phyloP scores from a whole-genome alignment of 306 rosid species.

The Neltuma alba region DNA sequence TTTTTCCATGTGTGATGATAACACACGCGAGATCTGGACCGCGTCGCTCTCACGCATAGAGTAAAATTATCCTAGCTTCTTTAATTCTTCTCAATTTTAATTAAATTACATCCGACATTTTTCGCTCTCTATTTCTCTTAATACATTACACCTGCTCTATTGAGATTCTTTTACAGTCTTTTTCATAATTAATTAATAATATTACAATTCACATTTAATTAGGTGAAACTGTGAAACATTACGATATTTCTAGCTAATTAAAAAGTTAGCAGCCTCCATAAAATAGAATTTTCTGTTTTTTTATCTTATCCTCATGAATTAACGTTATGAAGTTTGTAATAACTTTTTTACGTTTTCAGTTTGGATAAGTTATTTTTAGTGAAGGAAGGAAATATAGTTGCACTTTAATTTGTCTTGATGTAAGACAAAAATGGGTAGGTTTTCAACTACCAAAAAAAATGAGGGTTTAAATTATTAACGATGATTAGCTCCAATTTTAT shows the following conservation, averaged over 20 bases:
- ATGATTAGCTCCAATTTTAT: neutral
- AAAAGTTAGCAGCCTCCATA: neutral
- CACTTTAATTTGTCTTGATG: neutral
- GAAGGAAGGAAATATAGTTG: neutral
- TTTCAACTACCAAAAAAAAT: neutral
- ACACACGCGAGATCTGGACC: slow-evolving; percentile 9
- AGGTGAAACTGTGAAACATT: neutral
- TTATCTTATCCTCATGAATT: neutral
- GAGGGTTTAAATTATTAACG: neutral
- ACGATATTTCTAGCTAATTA: neutral
- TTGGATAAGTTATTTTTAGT: neutral
- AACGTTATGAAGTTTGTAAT: neutral
- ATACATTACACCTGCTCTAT: neutral
- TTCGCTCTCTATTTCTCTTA: neutral
- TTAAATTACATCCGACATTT: neutral
- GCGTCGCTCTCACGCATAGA: slow-evolving; percentile 3
- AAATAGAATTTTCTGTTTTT: neutral
- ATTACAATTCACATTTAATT: neutral
- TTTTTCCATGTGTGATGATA: neutral
- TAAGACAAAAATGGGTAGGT: neutral
- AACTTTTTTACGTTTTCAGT: neutral
- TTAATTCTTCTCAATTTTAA: neutral
- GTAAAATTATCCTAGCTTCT: neutral
- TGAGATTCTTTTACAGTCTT: neutral
- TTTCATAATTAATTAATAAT: neutral